Base-by-base conservation (phyloP, 2,329 filamentous ascomycete species). In the Pseudopyricularia javanii region DNA sequence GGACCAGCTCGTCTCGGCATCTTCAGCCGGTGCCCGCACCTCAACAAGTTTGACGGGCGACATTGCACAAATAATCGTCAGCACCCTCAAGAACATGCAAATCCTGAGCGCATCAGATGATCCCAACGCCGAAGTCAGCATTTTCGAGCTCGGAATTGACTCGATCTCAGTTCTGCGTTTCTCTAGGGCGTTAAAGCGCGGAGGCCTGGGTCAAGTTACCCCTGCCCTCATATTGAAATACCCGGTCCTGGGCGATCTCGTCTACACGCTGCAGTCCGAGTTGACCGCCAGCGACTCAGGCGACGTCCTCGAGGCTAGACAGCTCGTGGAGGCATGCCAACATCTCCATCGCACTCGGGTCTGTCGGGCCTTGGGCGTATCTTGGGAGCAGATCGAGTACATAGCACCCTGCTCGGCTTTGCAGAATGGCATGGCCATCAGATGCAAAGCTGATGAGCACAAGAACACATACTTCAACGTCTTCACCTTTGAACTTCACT, bases 71-170 rank as follows among this genome's bases (percentile, higher is more conserved):
- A 66, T 65, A 22, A 67, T 91, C n/a, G 66, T 79, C 0, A 60
- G 68, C 2, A 68, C 78, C 1, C 65, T 94, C 2, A 69, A 72
- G 0, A 65, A 74, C 2, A 75, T 86, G 51, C 67, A 78, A 2
- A 68, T 70, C 0, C 56, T 79, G 1, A 62, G 71, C 1, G 52
- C 62, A 3, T 60, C 67, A 0, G 66, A 67, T 2, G 64, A 70
- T 0, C 69, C 88, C 2, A 68, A 66, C 1, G 68, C 75, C 2
- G 71, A 69, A 0, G 81, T 82, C 0, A 95, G 82, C 55, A 79
- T 95, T 17, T 95, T 93, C 59, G 88, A 95, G 57, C 71, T 95
- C 1, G 91, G 91, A 0, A 74, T 96, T 24, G 91, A 95, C 61
- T 96, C 91, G 0, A 89, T 96, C 15, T 89, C 88, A 0, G 86